Evolutionary conservation across 768 basidiomycete species (phyloP).

Genomic region (Pleurotus djamor): DNA sequence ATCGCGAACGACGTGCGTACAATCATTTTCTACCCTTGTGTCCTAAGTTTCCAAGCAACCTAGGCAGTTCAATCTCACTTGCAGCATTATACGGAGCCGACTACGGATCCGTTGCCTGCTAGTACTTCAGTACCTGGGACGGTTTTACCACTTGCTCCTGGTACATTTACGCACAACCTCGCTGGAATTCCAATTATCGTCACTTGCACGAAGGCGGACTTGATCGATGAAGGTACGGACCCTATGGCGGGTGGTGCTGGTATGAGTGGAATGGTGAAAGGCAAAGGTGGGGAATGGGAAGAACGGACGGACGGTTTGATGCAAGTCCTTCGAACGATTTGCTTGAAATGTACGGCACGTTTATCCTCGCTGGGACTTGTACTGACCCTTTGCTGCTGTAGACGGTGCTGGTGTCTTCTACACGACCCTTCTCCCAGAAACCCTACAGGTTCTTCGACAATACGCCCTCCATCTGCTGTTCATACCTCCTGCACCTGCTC

Average conservation of each 20-base stretch:
- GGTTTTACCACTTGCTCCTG: constrained; percentile 79
- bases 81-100: constrained; percentile 88
- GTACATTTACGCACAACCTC: constrained; percentile 83
- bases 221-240: constrained; percentile 83
- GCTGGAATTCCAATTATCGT: constrained; percentile 88
- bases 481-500: constrained; percentile 73
- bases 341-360: constrained; percentile 76
- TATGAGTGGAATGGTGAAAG: constrained; percentile 90
- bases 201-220: constrained; percentile 89
- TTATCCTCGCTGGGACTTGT: background rate
- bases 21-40: constrained; percentile 1
- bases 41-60: background rate
- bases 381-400: constrained; percentile 22
- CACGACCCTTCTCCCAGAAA: constrained; percentile 78
- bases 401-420: constrained; percentile 94
- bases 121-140: constrained; percentile 63
- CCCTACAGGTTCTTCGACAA: constrained; percentile 73
- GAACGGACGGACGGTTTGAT: constrained; percentile 94
- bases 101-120: constrained; percentile 60
- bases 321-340: constrained; percentile 92
- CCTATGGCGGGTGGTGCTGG: constrained; percentile 73
- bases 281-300: constrained; percentile 92
- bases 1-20: constrained; percentile 74
- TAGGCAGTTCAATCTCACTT: constrained; percentile 78
- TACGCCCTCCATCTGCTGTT: constrained; percentile 85